Evolutionary conservation across 164 flowering plant genomes (phyloP), one percentile per base, ranked within the genome.

Genomic region (Cinnamomum micranthum): DNA sequence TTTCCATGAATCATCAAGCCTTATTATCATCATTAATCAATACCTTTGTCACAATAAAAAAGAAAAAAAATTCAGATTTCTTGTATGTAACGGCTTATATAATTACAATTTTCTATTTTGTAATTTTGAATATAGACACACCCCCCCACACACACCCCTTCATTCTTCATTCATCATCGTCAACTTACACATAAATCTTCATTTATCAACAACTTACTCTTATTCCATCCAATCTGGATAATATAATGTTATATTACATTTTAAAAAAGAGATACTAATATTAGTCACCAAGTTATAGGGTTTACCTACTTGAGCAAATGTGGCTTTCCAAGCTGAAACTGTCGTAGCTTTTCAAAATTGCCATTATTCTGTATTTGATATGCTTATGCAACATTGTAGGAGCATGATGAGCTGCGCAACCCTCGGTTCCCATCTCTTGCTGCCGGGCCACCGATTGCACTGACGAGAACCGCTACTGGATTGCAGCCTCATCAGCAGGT

Each of bases 401-500:
- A 69, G 69, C 79, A 76, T 10, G 78, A 74, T 31, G 81, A 69
- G 65, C 63, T 80, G 50, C 24, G 63, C 68, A 41, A 63, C 33
- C 31, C 75, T 9, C 73, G 35, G 28, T 47, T 80, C 60, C 71
- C 78, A 1, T 74, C 78, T 69, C 75, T 77, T 27, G 62, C 73
- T 50, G 58, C 78, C 25, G 75, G 77, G 33, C 71, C 72, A 22
- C 78, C 67, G 13, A 71, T 76, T 23, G 50, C 77, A 41, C 41
- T 69, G 68, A 47, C 71, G 17, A 33, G 55, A 76, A 47, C 76
- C 25, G 55, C 72, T 66, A 66, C 69, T 15, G 80, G 74, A 11
- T 55, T 76, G 22, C 83, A 69, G 31, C 69, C 80, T 60, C 83
- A 80, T 52, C 52, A 55, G 35, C 76, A 83, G 81, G 81, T 82